A percentile compares a stretch with the other conserved stretches of the same genome.
Evolutionary conservation across 192 early-diverging fungal genomes (phyloP).

Genomic region (Backusella tuberculispora): DNA sequence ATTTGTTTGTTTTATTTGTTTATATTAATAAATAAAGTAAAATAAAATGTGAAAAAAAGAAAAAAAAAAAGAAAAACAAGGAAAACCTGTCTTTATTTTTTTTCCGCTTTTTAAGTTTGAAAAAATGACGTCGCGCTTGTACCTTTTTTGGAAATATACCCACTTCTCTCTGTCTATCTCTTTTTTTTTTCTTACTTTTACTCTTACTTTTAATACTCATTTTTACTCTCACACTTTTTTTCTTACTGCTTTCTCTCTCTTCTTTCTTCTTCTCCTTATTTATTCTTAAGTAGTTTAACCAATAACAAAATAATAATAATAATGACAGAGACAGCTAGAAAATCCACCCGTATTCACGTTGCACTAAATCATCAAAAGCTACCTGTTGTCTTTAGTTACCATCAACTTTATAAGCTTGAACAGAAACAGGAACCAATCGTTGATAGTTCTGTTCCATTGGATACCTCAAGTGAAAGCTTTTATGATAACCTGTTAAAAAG

Average conservation of each 20-base stretch:
- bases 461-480: neutral
- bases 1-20: no score
- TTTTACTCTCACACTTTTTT: no score
- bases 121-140: neutral
- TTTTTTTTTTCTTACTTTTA: no score
- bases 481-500: neutral
- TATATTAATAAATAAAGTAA: neutral
- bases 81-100: neutral
- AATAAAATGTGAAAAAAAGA: neutral
- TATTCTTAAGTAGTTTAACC: neutral
- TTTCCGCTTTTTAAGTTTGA: neutral
- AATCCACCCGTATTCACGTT: neutral
- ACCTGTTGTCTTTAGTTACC: constrained; percentile 11
- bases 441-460: neutral
- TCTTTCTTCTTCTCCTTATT: neutral
- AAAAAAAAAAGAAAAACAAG: neutral
- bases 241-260: no score
- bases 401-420: constrained; percentile 6
- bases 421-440: neutral
- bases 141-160: no score
- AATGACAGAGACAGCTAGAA: neutral
- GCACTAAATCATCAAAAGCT: neutral
- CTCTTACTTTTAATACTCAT: no score
- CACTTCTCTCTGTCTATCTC: no score
- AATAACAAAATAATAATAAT: neutral